These are phyloP conservation scores for Serendipita sp. DNA, from an alignment of 768 basidiomycete species.

Conservation along the genomic window DNA sequence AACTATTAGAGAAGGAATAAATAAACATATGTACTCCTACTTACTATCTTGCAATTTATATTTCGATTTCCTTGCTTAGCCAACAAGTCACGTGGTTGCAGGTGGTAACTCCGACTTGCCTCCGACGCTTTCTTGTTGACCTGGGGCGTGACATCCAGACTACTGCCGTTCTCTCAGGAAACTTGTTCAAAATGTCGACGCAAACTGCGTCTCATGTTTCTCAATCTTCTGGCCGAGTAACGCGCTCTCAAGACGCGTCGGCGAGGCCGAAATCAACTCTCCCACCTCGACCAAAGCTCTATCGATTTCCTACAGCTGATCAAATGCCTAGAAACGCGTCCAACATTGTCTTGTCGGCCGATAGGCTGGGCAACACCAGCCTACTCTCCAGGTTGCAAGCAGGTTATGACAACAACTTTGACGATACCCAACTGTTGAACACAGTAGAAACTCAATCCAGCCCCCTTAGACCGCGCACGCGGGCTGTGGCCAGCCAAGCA, in stretches of 20 bases:
- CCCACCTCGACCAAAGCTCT: neutral
- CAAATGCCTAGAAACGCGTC: neutral
- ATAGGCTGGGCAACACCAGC: neutral
- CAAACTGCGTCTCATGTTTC: neutral
- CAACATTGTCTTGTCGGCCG: neutral
- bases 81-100: neutral
- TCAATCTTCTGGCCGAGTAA: neutral
- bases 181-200: neutral
- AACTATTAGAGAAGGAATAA: slow-evolving; percentile 3
- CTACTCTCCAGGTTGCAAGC: neutral
- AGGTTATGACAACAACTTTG: neutral
- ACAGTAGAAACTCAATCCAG: neutral
- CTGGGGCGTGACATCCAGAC: neutral
- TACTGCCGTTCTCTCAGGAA: neutral
- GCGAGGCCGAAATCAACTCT: neutral
- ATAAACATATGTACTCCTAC: neutral
- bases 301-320: neutral
- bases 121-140: slow-evolving; percentile 7
- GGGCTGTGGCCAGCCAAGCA: neutral
- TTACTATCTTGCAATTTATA: neutral
- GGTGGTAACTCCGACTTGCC: neutral
- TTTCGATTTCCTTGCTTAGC: neutral
- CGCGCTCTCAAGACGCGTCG: neutral
- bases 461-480: neutral
- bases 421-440: neutral